phyloP scores from a whole-genome alignment of 2,329 filamentous ascomycete species.

The Calonectria henricotiae region DNA sequence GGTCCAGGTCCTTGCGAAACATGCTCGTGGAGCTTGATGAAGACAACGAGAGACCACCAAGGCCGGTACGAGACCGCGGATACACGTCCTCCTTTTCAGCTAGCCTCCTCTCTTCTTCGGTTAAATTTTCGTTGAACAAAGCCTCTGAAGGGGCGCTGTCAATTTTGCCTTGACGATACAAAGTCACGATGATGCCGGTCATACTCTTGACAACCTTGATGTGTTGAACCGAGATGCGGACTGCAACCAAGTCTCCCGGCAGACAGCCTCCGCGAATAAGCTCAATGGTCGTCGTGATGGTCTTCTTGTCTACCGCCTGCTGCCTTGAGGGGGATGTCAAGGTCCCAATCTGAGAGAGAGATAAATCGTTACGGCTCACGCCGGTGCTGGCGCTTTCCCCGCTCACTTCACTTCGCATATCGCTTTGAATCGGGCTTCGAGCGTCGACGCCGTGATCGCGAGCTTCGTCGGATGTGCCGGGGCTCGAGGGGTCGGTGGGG shows the following conservation, averaged over 20 bases:
- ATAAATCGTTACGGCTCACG: slow-evolving; percentile 68
- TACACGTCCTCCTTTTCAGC: slow-evolving; percentile 87
- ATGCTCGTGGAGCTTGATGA: slow-evolving; percentile 90
- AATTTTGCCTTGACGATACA: slow-evolving; percentile 92
- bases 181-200: slow-evolving; percentile 91
- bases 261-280: slow-evolving; percentile 87
- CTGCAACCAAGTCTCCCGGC: slow-evolving; percentile 85
- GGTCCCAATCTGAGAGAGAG: slow-evolving; percentile 56
- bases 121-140: slow-evolving; percentile 67
- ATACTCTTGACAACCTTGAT: slow-evolving; percentile 92
- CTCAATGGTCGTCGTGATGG: slow-evolving; percentile 90
- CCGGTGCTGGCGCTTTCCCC: slow-evolving; percentile 80
- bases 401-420: slow-evolving; percentile 79
- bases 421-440: slow-evolving; percentile 66
- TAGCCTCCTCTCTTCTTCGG: slow-evolving; percentile 77
- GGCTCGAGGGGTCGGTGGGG: slow-evolving; percentile 60
- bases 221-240: slow-evolving; percentile 88
- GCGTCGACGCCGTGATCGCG: slow-evolving; percentile 58
- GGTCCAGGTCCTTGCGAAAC: slow-evolving; percentile 95
- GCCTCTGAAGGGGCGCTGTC: slow-evolving; percentile 78
- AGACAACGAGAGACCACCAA: slow-evolving; percentile 88
- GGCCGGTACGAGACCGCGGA: slow-evolving; percentile 87
- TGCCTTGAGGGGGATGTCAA: slow-evolving; percentile 59
- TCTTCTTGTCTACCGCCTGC: slow-evolving; percentile 75
- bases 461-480: slow-evolving; percentile 59